Evolutionary conservation across 768 basidiomycete genomes (phyloP), one percentile per base, ranked within the genome.

Genomic region (Mycena amicta): DNA sequence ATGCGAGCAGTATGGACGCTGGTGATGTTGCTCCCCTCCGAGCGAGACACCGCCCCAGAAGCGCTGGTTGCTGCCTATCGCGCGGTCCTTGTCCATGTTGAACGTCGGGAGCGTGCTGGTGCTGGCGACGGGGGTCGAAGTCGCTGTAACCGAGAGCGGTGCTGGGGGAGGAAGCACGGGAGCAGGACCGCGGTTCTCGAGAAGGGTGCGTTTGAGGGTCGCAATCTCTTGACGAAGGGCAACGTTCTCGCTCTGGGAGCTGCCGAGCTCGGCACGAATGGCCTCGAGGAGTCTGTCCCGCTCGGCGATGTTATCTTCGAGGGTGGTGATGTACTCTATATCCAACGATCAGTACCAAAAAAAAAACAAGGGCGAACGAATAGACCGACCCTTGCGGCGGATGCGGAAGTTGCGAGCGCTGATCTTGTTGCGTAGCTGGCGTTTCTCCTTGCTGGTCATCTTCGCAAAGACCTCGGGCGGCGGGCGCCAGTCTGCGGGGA

Each of bases 351-450:
- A 28, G 11, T 43, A 53, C 26, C 30, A 31, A n/a, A 53, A 29
- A 22, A 60, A 45, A 56, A 57, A 20, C 62, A 57, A 43, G 55
- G 45, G n/a, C 52, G 53, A n/a, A n/a, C n/a, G n/a, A n/a, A n/a
- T n/a, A n/a, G n/a, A 62, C 52, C 53, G 27, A 91, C 93, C 95
- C 79, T 98, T 98, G 72, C 95, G 80, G 33, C 96, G 78, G 27
- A 94, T 92, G n/a, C 96, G 82, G 75, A 98, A 98, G 71, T 96
- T 97, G 53, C 95, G 78, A 0, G 96, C 96, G 63, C 88, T 90
- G 66, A 98, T 94, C 86, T 99, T 99, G 78, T 99, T 99, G 51
- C 96, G 73, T 41, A 98, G 77, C 72, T 98, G 96, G 8, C 97
- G 78, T 74, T 98, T 98, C 78, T 98, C 95, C 76, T 96, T 98